phyloP scores from a whole-genome alignment of 2,329 filamentous ascomycete species.

The Cordyceps cicadae region DNA sequence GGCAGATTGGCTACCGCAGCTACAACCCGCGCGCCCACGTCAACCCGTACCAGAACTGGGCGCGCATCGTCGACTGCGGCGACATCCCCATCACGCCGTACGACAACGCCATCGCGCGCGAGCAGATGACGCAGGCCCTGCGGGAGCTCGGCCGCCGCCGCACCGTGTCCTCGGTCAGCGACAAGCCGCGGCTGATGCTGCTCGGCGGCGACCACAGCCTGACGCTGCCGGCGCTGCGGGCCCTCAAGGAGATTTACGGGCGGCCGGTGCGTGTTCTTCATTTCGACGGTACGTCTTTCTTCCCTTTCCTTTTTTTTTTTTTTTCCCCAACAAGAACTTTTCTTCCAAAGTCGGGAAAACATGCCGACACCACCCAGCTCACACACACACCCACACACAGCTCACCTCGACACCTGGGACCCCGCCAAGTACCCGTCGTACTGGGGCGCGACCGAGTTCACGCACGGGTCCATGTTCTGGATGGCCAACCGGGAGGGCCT shows the following conservation, averaged over 20 bases:
- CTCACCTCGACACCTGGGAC: conserved; percentile 79
- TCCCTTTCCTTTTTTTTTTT: no score
- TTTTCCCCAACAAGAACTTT: no score
- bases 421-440: conserved; percentile 69
- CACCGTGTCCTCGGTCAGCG: conserved; percentile 27
- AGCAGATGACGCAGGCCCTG: conserved; percentile 79
- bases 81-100: conserved; percentile 72
- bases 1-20: neutral
- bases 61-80: neutral
- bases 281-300: conserved; percentile 16
- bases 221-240: conserved; percentile 60
- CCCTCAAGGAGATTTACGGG: conserved; percentile 52
- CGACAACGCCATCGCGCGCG: conserved; percentile 72
- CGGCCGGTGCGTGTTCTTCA: neutral
- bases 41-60: neutral
- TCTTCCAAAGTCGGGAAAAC: no score
- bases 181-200: conserved; percentile 52
- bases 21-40: neutral
- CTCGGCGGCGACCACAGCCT: conserved; percentile 68
- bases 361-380: neutral
- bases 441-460: conserved; percentile 62
- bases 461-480: conserved; percentile 89
- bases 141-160: conserved; percentile 50
- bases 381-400: conserved; percentile 16
- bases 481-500: conserved; percentile 74